Percentiles rank a stretch among this genome's conserved stretches.
Evolutionary conservation across 1,139 yeast species (phyloP).

Genomic region (Magnusiomyces magnusii): DNA sequence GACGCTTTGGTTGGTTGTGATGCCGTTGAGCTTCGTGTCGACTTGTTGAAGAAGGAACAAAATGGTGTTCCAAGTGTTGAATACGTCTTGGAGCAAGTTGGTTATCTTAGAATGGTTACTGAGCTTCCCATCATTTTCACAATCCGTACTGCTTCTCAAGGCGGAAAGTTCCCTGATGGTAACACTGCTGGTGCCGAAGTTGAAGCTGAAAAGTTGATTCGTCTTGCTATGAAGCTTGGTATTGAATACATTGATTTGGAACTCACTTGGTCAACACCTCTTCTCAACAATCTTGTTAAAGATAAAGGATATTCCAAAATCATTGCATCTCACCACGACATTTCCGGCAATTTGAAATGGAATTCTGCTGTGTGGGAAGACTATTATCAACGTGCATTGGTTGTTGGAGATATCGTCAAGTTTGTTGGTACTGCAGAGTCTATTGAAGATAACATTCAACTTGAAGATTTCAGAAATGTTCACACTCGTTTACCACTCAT

Average conservation of each 20-base stretch:
- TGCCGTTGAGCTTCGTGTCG: conserved; percentile 82
- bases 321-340: conserved; percentile 78
- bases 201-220: conserved; percentile 45
- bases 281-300: conserved; percentile 40
- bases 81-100: conserved; percentile 69
- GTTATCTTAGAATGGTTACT: conserved; percentile 55
- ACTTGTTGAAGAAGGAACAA: conserved; percentile 47
- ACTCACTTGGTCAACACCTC: conserved; percentile 39
- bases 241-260: conserved; percentile 47
- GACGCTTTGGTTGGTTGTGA: conserved; percentile 48
- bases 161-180: conserved; percentile 66
- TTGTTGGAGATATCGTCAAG: conserved; percentile 66
- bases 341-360: conserved; percentile 59
- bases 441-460: conserved; percentile 58
- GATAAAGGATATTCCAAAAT: conserved; percentile 55
- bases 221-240: conserved; percentile 59
- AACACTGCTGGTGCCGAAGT: conserved; percentile 46
- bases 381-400: conserved; percentile 58
- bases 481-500: conserved; percentile 52
- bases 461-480: conserved; percentile 59
- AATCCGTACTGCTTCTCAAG: conserved; percentile 68
- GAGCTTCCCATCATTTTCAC: conserved; percentile 76
- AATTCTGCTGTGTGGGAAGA: conserved; percentile 62
- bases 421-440: conserved; percentile 70
- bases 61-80: conserved; percentile 31